Evolutionary conservation across 192 early-diverging fungal species (phyloP).

Genomic region (Dissophora ornata): DNA sequence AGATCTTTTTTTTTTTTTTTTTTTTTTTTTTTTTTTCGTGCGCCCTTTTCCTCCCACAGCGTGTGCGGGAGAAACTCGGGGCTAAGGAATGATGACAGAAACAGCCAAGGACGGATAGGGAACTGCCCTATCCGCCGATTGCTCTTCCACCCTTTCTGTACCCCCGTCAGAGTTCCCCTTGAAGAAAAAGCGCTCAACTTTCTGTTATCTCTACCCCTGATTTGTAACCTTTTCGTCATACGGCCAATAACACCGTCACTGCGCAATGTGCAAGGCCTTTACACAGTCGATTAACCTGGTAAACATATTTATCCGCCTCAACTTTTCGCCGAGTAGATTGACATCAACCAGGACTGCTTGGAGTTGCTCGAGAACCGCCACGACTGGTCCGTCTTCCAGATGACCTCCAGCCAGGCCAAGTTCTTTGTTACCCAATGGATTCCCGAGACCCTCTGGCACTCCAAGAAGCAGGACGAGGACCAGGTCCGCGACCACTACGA

Average conservation of each 20-base stretch:
- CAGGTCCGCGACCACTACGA: constrained; percentile 99
- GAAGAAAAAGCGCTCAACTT: too few relatives aligned
- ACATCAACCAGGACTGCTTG: constrained; percentile 88
- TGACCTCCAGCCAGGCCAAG: constrained; percentile 85
- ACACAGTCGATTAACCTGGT: too few relatives aligned
- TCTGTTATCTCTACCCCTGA: too few relatives aligned
- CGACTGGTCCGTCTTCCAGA: constrained; percentile 93
- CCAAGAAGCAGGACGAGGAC: constrained; percentile 96
- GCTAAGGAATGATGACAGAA: too few relatives aligned
- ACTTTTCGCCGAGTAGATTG: constrained; percentile 68
- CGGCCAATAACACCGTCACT: too few relatives aligned
- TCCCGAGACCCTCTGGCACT: constrained; percentile 97
- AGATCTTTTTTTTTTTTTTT: not conserved
- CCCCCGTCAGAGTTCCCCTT: too few relatives aligned
- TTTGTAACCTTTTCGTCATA: not conserved
- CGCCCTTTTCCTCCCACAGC: not conserved
- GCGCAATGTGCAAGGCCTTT: too few relatives aligned
- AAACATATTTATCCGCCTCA: not conserved
- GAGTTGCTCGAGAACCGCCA: constrained; percentile 91
- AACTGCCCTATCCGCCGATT: too few relatives aligned
- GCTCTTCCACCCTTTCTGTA: too few relatives aligned
- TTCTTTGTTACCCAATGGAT: constrained; percentile 98
- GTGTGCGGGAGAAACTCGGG: too few relatives aligned
- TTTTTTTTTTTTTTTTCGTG: not conserved
- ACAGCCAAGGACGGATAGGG: too few relatives aligned